Evolutionary conservation across 352 stramenopile species (phyloP).

Genomic region (Phytophthora sansomeana): DNA sequence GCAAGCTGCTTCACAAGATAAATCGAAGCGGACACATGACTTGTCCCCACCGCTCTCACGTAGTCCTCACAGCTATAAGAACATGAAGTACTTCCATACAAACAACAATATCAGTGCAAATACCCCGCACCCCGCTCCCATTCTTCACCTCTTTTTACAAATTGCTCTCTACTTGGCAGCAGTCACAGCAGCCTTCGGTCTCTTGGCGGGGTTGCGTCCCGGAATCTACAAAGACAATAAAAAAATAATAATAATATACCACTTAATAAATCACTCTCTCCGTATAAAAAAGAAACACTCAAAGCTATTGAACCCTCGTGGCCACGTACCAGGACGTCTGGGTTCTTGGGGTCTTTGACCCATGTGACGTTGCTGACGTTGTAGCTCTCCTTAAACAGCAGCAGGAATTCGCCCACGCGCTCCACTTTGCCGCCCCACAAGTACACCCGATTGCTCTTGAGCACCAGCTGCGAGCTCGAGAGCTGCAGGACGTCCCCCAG

Average conservation of each 20-base stretch:
- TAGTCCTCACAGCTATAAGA: no score
- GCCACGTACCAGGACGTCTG: slow-evolving; percentile 62
- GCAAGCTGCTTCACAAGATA: not conserved
- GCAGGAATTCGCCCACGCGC: slow-evolving; percentile 84
- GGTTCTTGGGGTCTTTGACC: slow-evolving; percentile 83
- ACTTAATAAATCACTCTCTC: not conserved
- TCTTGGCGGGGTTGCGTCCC: slow-evolving; percentile 65
- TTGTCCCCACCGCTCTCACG: not conserved
- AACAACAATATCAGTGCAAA: not conserved
- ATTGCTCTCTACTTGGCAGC: slow-evolving; percentile 25
- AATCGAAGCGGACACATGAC: not conserved
- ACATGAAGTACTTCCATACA: not conserved
- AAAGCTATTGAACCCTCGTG: not conserved
- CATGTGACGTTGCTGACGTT: slow-evolving; percentile 88
- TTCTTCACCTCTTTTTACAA: not conserved
- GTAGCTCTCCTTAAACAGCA: slow-evolving; percentile 86
- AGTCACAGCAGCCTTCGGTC: slow-evolving; percentile 46
- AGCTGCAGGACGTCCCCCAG: slow-evolving; percentile 82
- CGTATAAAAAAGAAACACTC: not conserved
- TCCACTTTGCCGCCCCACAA: slow-evolving; percentile 86
- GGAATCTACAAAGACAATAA: slow-evolving; percentile 46
- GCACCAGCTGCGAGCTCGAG: slow-evolving; percentile 69
- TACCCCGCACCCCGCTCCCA: not conserved
- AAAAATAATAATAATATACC: slow-evolving; percentile 2
- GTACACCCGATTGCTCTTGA: slow-evolving; percentile 83